Evolutionary conservation across 1,139 yeast genomes (phyloP), one percentile per base, ranked within the genome.

Genomic region (Candida dubliniensis): DNA sequence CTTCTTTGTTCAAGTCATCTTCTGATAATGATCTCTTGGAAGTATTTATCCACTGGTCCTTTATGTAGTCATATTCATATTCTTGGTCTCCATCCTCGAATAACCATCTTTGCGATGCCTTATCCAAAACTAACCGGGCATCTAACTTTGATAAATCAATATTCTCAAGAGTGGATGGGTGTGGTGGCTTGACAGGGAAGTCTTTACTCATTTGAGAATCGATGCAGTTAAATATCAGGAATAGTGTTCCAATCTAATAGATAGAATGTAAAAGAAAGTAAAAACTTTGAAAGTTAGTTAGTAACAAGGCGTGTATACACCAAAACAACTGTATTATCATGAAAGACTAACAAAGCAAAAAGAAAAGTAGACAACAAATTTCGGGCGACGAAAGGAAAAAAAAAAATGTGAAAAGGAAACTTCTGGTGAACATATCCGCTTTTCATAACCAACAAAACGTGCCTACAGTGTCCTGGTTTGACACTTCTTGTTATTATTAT

Each of bases 1-100:
- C 64, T 34, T 50, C 52, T 44, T 59, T 66, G 43, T 69, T 70
- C 11, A 55, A 60, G 35, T 60, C 73, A 35, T 61, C 62, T 8
- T 49, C 47, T 8, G 46, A 47, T 2, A 54, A 54, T 36, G 56
- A 63, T 35, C 60, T 59, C 8, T 39, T 44, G 1, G 41, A 30
- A 10, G 48, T 32, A n/a, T 31, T 14, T 1, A 42, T 33, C 53
- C 53, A 49, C 30, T 44, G 31, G 6, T 36, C 34, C 26, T 35
- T 38, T 1, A 29, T 34, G 27, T 43, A 41, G 31, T 47, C 43
- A 34, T 50, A 54, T 8, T 49, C 49, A 24, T 48, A 50, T 18
- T 46, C 47, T 3, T 37, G 30, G 5, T 45, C 47, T 7, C 44
- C 43, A 10, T 40, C 44, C 36, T 63, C 65, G 41, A 58, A 64